Percentiles rank a stretch among this genome's conserved stretches.
phyloP scores from a whole-genome alignment of 2,329 filamentous ascomycete genomes.

The Fusarium nisikadoi region DNA sequence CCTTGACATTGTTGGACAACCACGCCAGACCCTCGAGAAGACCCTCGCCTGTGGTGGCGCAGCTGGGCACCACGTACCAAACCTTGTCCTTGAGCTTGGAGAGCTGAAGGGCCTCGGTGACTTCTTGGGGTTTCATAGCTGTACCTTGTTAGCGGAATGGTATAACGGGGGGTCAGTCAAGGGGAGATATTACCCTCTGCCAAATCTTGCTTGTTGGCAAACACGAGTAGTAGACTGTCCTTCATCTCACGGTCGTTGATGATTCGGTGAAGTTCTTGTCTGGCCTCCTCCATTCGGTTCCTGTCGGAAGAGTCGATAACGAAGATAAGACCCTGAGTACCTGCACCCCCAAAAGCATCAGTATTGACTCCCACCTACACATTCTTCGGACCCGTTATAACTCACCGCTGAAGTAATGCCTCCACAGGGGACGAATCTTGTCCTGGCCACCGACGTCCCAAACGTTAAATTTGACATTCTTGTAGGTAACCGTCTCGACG shows the following conservation, averaged over 20 bases:
- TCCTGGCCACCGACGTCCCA: conserved; percentile 99
- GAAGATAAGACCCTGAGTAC: conserved; percentile 98
- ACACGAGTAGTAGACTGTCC: conserved; percentile 91
- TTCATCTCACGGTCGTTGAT: conserved; percentile 98
- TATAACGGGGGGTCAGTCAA: no score
- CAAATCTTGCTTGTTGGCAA: conserved; percentile 99
- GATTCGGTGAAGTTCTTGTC: conserved; percentile 94
- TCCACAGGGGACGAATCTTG: conserved; percentile 97
- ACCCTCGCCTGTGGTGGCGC: conserved; percentile 83
- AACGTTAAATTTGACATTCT: conserved; percentile 99
- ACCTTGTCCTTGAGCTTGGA: conserved; percentile 83
- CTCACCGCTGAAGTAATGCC: conserved; percentile 92
- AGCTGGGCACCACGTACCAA: conserved; percentile 87
- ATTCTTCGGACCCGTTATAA: neutral
- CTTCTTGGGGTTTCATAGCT: conserved; percentile 84
- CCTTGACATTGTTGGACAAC: conserved; percentile 87
- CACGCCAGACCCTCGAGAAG: conserved; percentile 84
- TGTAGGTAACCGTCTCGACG: conserved; percentile 98
- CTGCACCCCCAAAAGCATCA: conserved; percentile 55
- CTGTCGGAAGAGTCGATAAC: conserved; percentile 97
- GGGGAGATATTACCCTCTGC: conserved; percentile 68
- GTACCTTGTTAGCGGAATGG: neutral
- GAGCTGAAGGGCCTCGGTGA: conserved; percentile 81
- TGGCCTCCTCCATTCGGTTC: conserved; percentile 90
- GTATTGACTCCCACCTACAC: neutral